A percentile compares a stretch with the other conserved stretches of the same genome.
Evolutionary conservation across 108 stramenopile genomes (phyloP).

Genomic region (Cyclotella cryptica): DNA sequence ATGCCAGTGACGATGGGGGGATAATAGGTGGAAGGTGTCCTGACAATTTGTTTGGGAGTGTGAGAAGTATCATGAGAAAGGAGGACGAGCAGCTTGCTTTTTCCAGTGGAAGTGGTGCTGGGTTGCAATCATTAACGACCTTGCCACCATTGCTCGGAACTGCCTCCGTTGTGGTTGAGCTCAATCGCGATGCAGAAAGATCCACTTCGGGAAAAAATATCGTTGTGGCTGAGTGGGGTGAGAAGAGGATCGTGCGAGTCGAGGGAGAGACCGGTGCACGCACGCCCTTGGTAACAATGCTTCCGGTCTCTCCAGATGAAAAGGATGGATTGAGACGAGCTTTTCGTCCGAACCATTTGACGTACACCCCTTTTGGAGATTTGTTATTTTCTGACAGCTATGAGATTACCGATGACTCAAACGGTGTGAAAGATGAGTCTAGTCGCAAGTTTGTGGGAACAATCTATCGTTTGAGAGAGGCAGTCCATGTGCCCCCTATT

Average conservation of each 20-base stretch:
- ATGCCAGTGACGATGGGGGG: too few species aligned
- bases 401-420: background rate
- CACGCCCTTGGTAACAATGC: slow-evolving; percentile 67
- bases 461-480: slow-evolving; percentile 62
- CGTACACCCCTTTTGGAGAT: slow-evolving; percentile 78
- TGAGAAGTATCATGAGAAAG: background rate
- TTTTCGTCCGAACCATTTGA: slow-evolving; percentile 53
- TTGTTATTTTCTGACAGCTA: slow-evolving; percentile 62
- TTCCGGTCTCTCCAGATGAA: slow-evolving; percentile 21
- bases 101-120: background rate
- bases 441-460: slow-evolving; percentile 22
- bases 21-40: slow-evolving; percentile 41
- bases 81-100: background rate
- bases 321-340: slow-evolving; percentile 36
- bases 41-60: slow-evolving; percentile 35
- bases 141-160: slow-evolving; percentile 51
- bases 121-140: too few species aligned
- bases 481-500: slow-evolving; percentile 58
- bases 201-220: slow-evolving; percentile 42
- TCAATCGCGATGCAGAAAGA: slow-evolving; percentile 28
- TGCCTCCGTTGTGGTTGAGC: slow-evolving; percentile 65
- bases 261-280: slow-evolving; percentile 77
- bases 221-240: slow-evolving; percentile 79
- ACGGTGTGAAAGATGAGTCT: too few species aligned
- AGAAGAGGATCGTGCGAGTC: slow-evolving; percentile 72